phyloP scores from a whole-genome alignment of 148 eudicot genomes.

The Rhododendron molle region DNA sequence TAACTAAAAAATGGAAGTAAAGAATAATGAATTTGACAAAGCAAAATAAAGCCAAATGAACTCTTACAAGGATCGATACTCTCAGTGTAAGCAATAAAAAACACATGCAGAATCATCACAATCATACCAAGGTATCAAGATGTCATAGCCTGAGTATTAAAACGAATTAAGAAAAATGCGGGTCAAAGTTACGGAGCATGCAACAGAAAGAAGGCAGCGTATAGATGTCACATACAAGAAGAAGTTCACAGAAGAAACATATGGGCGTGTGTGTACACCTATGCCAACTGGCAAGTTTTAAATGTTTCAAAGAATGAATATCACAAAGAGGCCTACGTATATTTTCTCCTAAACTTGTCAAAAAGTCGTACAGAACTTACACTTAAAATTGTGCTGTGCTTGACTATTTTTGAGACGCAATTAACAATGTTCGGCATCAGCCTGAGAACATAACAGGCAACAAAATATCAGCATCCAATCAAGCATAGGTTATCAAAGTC shows the following conservation, averaged over 20 bases:
- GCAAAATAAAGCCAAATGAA: background rate
- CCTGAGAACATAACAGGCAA: slow-evolving; percentile 33
- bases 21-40: background rate
- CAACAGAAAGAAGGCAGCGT: background rate
- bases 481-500: background rate
- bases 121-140: background rate
- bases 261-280: background rate
- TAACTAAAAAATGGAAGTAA: background rate
- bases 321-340: background rate
- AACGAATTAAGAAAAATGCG: background rate
- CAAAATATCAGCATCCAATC: slow-evolving; percentile 8
- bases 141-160: background rate
- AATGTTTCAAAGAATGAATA: background rate
- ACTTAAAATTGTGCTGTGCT: slow-evolving; percentile 37
- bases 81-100: background rate
- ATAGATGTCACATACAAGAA: background rate
- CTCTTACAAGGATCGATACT: background rate
- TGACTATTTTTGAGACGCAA: slow-evolving; percentile 43
- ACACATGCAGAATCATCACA: background rate
- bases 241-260: background rate
- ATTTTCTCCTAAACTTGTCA: background rate
- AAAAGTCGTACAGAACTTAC: slow-evolving; percentile 33
- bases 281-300: slow-evolving; percentile 1
- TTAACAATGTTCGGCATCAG: slow-evolving; percentile 62
- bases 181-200: background rate